Percentiles rank a stretch among this genome's conserved stretches.
Conservation (phyloP, 2,329 filamentous ascomycete genomes). For the Apiospora aurea region DNA sequence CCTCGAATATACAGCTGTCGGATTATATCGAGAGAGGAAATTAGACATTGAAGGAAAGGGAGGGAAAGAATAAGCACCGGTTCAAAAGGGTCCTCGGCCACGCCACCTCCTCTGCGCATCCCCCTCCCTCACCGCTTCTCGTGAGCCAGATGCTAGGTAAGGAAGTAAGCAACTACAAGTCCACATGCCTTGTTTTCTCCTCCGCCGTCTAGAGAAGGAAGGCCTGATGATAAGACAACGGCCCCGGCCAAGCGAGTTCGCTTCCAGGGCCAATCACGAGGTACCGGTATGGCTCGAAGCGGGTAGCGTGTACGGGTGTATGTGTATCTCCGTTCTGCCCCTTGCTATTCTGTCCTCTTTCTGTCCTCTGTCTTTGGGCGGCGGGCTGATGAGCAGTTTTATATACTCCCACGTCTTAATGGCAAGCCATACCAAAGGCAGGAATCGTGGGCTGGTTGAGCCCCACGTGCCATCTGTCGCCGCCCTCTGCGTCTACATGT, state of each 20-base stretch:
- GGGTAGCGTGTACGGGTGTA: not conserved
- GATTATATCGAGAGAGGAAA: not conserved
- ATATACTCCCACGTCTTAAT: not conserved
- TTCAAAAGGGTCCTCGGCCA: not conserved
- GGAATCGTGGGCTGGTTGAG: not conserved
- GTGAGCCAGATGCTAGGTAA: not conserved
- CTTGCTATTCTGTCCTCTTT: not conserved
- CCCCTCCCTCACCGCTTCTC: not conserved
- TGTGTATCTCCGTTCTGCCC: not conserved
- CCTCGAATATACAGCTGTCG: not conserved
- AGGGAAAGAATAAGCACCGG: not conserved
- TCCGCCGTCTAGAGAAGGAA: not conserved
- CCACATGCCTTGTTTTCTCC: not conserved
- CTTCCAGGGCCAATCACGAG: slow-evolving; percentile 8
- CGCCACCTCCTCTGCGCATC: not conserved
- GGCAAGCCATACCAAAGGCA: not conserved
- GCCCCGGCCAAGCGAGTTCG: slow-evolving; percentile 6
- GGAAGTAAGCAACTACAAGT: not conserved
- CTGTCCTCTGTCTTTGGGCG: not conserved
- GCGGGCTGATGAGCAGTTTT: not conserved
- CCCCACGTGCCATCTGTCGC: slow-evolving; percentile 6
- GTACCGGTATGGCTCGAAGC: not conserved
- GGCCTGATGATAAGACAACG: not conserved
- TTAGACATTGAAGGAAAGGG: not conserved
- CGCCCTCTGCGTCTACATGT: not conserved